Evolutionary conservation across 495 filamentous ascomycete species (phyloP).

Genomic region (Lineolata rhizophorae): DNA sequence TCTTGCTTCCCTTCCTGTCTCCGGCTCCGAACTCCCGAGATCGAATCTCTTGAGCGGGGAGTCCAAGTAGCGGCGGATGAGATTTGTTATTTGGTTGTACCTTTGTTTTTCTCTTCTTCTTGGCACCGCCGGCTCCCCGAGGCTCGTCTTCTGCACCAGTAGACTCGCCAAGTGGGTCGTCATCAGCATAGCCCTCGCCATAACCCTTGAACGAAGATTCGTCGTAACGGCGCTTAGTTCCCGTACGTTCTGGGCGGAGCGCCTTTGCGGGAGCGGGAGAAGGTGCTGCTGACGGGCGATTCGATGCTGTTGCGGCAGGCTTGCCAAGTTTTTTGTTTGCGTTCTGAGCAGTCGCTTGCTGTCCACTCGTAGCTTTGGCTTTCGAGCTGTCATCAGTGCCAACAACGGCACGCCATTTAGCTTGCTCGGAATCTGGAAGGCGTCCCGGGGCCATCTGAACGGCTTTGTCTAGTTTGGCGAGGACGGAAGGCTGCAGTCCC

Average conservation of each 20-base stretch:
- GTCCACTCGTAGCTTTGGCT: conserved; percentile 2
- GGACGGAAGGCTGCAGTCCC: conserved; percentile 17
- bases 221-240: conserved; percentile 45
- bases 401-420: conserved; percentile 34
- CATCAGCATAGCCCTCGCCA: conserved; percentile 38
- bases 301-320: too few species aligned
- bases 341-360: too few species aligned
- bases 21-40: too few species aligned
- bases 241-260: conserved; percentile 31
- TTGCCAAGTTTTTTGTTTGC: too few species aligned
- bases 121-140: too few species aligned
- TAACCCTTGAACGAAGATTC: conserved; percentile 49
- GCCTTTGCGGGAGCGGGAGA: conserved; percentile 4
- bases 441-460: conserved; percentile 16
- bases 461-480: conserved; percentile 27
- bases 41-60: too few species aligned
- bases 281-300: conserved; percentile 5
- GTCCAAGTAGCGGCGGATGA: too few species aligned
- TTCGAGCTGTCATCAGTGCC: conserved; percentile 31
- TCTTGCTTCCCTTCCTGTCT: too few species aligned
- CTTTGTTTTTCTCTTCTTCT: too few species aligned
- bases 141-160: too few species aligned
- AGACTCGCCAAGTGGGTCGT: too few species aligned
- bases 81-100: too few species aligned
- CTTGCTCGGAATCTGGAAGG: conserved; percentile 18